A percentile compares a stretch with the other conserved stretches of the same genome.
These are phyloP conservation scores for Ganoderma sinense DNA, from an alignment of 1,284 basidiomycete species.

Conservation along the genomic window DNA sequence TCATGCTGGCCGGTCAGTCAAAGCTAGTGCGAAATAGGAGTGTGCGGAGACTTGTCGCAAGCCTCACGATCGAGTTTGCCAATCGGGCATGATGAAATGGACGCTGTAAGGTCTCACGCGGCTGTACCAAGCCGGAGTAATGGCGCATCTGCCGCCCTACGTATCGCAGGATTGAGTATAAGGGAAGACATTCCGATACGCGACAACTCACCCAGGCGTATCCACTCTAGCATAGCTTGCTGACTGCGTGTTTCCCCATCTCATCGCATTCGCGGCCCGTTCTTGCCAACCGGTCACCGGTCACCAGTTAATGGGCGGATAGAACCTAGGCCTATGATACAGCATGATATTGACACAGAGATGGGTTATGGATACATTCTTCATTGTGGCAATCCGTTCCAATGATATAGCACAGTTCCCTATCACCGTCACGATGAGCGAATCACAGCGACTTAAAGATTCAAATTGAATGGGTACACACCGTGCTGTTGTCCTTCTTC, in stretches of 20 bases:
- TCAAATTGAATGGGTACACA: slow-evolving; percentile 39
- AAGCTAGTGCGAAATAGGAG: not conserved
- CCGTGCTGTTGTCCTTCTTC: slow-evolving; percentile 75
- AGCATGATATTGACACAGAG: slow-evolving; percentile 3
- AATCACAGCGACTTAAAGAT: not conserved
- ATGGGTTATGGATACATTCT: slow-evolving; percentile 1
- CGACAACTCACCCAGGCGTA: not conserved
- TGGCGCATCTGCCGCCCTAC: not conserved
- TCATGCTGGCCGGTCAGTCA: not conserved
- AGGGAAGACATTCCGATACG: not conserved
- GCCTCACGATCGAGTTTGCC: not conserved
- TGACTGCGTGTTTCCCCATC: not conserved
- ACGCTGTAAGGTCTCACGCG: not conserved
- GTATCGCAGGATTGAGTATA: not conserved
- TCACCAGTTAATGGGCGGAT: not conserved
- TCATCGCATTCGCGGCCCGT: not conserved
- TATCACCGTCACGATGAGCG: slow-evolving; percentile 27
- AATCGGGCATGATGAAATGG: not conserved
- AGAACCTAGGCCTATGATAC: slow-evolving; percentile 6
- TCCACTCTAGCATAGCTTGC: not conserved
- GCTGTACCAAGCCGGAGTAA: not conserved
- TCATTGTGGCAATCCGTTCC: slow-evolving; percentile 48
- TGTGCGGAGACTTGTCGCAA: not conserved
- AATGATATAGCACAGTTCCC: slow-evolving; percentile 58
- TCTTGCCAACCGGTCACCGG: not conserved